These are phyloP conservation scores for Paramecium caudatum DNA, from an alignment of 73 alveolate genomes.

Conservation along the genomic window DNA sequence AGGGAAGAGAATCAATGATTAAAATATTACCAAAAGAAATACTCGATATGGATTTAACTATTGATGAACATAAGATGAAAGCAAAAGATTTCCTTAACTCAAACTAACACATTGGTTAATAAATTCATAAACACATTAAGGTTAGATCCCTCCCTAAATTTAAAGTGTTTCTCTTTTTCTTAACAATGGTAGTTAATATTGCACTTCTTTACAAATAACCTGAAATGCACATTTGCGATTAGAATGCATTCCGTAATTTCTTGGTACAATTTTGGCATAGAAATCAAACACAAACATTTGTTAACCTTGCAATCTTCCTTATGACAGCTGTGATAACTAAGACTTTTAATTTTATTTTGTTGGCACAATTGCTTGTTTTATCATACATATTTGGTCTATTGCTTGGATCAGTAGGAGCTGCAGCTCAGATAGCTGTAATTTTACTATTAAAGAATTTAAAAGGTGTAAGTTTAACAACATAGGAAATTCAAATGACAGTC, in stretches of 20 bases:
- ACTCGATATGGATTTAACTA: constrained; percentile 29
- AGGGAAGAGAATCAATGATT: not conserved
- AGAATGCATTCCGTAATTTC: not conserved
- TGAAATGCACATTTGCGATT: not conserved
- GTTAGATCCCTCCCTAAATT: not conserved
- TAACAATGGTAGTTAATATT: not conserved
- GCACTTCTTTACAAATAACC: not conserved
- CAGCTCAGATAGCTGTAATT: not conserved
- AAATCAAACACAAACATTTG: not conserved
- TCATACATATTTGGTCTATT: constrained; percentile 29
- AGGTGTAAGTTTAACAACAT: not conserved
- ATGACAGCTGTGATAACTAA: not conserved
- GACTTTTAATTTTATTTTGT: not conserved
- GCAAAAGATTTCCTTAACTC: constrained; percentile 34
- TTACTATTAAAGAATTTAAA: not conserved
- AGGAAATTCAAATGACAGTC: constrained; percentile 2
- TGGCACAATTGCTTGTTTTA: not conserved
- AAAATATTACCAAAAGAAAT: constrained; percentile 41
- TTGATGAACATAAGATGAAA: constrained; percentile 57
- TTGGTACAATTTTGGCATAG: constrained; percentile 26
- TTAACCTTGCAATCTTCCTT: not conserved
- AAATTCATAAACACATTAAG: not conserved
- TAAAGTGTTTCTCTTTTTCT: not conserved
- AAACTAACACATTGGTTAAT: not conserved
- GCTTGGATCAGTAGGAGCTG: constrained; percentile 7